Base-by-base conservation (phyloP, 2,329 filamentous ascomycete genomes). In the Pseudogymnoascus sp. region DNA sequence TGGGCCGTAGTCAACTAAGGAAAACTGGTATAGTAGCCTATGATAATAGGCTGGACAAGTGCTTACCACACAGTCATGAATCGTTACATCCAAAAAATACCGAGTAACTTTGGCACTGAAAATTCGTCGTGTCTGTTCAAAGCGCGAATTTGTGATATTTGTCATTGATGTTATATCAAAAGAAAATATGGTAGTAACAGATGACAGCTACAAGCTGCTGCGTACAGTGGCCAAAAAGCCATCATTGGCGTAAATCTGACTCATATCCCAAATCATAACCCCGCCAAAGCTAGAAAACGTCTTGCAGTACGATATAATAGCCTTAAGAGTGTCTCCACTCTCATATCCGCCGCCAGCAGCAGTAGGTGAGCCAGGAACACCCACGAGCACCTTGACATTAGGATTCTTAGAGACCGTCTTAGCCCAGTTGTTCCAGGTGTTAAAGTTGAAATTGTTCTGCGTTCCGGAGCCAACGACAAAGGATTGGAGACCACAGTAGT, bases 221-320 rank as follows among this genome's bases (percentile, higher is more conserved):
- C 49, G 49, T 33, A 85, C 73, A 38, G 75, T 70, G 25, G 74
- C 72, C 61, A 87, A 73, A 70, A 85, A 86, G 1, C 83, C 84
- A 1, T 67, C 35, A 72, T 88, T 87, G n/a, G 74, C 73, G 65
- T 80, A 85, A 1, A 82, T 77, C 75, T 87, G 84, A 30, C 77
- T 82, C 73, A 82, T 82, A 72, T 89, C 86, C 86, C 85, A 89
- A 75, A 88, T 78, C 86, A 89, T 88, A 28, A 86, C 79, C 30
- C 86, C 86, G 6, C 85, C 86, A 68, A 89, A 88, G 72, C 80
- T 86, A 3, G 75, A 72, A 69, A 81, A 88, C 41, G 74, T 71
- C 73, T 80, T 80, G 49, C 75, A 77, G 68, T 83, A 87, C 35
- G 76, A 62, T 65, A 89, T 79, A 33, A 85, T 77, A 4, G 75